phyloP scores from a whole-genome alignment of 768 basidiomycete genomes.

The Psilocybe tampanensis region DNA sequence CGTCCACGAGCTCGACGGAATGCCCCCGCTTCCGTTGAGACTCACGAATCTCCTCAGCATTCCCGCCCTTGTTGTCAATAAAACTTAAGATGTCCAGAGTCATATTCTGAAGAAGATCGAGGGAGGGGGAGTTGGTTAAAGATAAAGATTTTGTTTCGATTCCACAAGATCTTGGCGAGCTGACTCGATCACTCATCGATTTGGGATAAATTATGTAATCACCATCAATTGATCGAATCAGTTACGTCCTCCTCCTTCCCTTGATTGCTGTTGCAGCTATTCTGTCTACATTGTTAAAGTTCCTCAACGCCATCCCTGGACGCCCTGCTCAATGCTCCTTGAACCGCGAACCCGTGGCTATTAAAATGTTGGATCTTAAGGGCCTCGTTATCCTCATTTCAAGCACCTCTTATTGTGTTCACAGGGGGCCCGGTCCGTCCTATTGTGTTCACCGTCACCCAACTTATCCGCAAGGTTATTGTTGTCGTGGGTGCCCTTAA shows the following conservation, averaged over 20 bases:
- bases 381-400: too few species aligned
- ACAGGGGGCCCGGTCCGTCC: neutral
- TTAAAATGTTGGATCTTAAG: too few species aligned
- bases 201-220: neutral
- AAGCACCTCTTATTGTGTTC: neutral
- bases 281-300: too few species aligned
- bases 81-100: conserved; percentile 82
- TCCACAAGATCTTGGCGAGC: conserved; percentile 10
- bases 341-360: too few species aligned
- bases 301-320: too few species aligned
- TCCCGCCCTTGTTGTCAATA: conserved; percentile 89
- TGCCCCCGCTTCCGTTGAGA: conserved; percentile 92
- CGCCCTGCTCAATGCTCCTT: too few species aligned
- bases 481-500: neutral
- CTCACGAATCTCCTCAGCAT: conserved; percentile 86
- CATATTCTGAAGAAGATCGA: conserved; percentile 42
- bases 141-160: neutral
- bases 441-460: neutral
- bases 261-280: too few species aligned
- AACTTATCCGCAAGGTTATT: neutral
- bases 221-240: neutral
- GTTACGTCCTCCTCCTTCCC: too few species aligned
- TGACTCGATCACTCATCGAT: conserved; percentile 14
- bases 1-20: conserved; percentile 90
- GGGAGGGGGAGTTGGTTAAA: neutral